Evolutionary conservation across 352 stramenopile genomes (phyloP).

Genomic region (Halophytophthora polymorphica): DNA sequence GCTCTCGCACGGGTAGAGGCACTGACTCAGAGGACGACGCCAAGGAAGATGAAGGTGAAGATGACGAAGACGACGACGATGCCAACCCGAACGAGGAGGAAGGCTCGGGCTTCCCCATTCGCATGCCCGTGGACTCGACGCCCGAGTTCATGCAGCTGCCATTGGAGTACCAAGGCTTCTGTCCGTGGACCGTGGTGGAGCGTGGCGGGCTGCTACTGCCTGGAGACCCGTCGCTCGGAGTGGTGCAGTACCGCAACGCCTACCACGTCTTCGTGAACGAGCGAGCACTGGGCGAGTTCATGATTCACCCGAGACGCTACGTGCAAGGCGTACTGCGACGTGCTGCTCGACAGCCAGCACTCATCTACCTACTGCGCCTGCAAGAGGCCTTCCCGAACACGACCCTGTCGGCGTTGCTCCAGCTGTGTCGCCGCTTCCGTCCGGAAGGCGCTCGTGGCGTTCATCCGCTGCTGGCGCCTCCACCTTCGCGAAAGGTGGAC

Average conservation of each 20-base stretch:
- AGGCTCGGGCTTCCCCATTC: slow-evolving; percentile 51
- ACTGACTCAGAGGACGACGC: not conserved
- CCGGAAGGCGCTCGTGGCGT: slow-evolving; percentile 34
- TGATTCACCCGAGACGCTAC: slow-evolving; percentile 81
- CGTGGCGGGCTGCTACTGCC: slow-evolving; percentile 87
- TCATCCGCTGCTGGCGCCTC: slow-evolving; percentile 54
- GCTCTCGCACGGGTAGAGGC: too few relatives aligned
- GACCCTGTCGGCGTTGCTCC: slow-evolving; percentile 65
- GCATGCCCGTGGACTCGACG: slow-evolving; percentile 89
- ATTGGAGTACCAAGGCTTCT: slow-evolving; percentile 93
- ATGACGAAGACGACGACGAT: slow-evolving; percentile 35
- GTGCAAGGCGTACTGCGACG: slow-evolving; percentile 67
- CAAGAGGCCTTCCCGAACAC: slow-evolving; percentile 84
- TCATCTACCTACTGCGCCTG: slow-evolving; percentile 91
- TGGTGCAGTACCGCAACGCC: slow-evolving; percentile 86
- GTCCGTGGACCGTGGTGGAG: slow-evolving; percentile 89
- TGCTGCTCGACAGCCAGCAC: slow-evolving; percentile 74
- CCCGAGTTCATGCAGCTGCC: slow-evolving; percentile 94
- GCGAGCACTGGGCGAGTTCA: slow-evolving; percentile 85
- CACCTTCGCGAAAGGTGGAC: slow-evolving; percentile 72
- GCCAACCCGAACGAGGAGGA: slow-evolving; percentile 39
- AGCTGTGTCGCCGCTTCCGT: slow-evolving; percentile 49
- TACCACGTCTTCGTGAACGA: slow-evolving; percentile 94
- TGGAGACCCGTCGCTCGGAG: slow-evolving; percentile 88
- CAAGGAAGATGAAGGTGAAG: slow-evolving; percentile 11